These are phyloP conservation scores for Mycena floridula DNA, from an alignment of 768 basidiomycete genomes.

Conservation along the genomic window DNA sequence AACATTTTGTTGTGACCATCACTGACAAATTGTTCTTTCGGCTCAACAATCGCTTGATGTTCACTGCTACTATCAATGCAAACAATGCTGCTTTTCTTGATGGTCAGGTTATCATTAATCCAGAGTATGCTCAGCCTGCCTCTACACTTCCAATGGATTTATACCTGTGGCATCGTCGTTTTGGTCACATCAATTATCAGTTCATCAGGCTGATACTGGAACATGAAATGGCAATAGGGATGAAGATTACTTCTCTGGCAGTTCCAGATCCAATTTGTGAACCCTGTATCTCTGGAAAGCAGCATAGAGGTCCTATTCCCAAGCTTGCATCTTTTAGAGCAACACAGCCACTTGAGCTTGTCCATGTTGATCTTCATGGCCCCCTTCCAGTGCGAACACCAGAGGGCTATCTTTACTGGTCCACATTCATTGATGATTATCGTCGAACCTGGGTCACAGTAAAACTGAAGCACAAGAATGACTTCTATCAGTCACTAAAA, in stretches of 20 bases:
- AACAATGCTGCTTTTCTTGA: background rate
- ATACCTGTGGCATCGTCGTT: background rate
- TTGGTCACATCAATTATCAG: background rate
- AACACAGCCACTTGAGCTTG: too few relatives aligned
- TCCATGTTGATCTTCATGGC: too few relatives aligned
- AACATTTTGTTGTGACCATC: background rate
- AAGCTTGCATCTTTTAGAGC: too few relatives aligned
- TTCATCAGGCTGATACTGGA: background rate
- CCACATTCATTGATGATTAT: too few relatives aligned
- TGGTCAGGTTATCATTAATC: background rate
- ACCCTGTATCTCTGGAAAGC: background rate
- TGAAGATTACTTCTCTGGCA: background rate
- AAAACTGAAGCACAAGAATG: too few relatives aligned
- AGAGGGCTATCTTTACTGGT: too few relatives aligned
- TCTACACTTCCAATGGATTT: background rate
- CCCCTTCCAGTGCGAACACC: slow-evolving; percentile 9
- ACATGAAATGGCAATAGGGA: background rate
- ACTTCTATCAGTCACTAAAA: too few relatives aligned
- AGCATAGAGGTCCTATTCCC: background rate
- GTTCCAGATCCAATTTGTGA: background rate
- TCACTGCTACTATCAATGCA: background rate
- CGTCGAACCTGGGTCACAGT: too few relatives aligned
- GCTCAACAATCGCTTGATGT: background rate
- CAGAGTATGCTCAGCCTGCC: background rate
- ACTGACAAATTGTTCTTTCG: background rate